Conservation (phyloP, 108 stramenopile genomes). For the Fistulifera solaris region DNA sequence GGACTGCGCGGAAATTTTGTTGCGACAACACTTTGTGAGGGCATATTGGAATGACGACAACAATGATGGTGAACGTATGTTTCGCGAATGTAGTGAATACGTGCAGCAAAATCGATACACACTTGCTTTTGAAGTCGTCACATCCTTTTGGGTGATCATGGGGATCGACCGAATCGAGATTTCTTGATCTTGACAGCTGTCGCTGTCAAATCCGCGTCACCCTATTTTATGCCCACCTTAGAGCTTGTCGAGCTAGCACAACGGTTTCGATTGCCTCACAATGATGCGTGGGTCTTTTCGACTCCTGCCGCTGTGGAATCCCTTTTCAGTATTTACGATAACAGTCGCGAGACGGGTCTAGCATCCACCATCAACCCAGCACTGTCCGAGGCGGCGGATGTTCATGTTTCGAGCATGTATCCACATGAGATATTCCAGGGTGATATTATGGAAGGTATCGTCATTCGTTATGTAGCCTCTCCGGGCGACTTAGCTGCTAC, state of each 20-base stretch:
- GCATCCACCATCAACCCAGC: conserved; percentile 36
- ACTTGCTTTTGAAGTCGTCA: conserved; percentile 71
- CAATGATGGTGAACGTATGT: conserved; percentile 9
- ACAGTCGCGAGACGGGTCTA: conserved; percentile 51
- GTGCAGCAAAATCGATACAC: conserved; percentile 47
- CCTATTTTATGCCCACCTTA: conserved; percentile 50
- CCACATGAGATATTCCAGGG: conserved; percentile 68
- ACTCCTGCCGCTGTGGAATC: conserved; percentile 16
- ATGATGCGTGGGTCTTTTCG: conserved; percentile 67
- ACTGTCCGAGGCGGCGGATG: conserved; percentile 33
- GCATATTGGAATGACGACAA: conserved; percentile 18
- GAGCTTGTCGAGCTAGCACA: conserved; percentile 61
- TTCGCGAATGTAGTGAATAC: conserved; percentile 53
- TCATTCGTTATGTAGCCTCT: conserved; percentile 61
- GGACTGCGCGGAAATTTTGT: conserved; percentile 55
- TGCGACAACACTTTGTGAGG: conserved; percentile 62
- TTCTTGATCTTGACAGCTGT: conserved; percentile 74
- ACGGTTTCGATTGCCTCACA: conserved; percentile 68
- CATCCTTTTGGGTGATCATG: conserved; percentile 77
- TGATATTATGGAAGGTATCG: conserved; percentile 69
- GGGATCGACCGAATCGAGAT: conserved; percentile 53
- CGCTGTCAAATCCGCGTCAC: conserved; percentile 36
- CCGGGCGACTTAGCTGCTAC: background rate
- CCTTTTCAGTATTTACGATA: conserved; percentile 55
- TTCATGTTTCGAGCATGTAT: conserved; percentile 42